These are phyloP conservation scores for Aleurites moluccanus DNA, from an alignment of 441 rosid genomes.

Conservation along the genomic window DNA sequence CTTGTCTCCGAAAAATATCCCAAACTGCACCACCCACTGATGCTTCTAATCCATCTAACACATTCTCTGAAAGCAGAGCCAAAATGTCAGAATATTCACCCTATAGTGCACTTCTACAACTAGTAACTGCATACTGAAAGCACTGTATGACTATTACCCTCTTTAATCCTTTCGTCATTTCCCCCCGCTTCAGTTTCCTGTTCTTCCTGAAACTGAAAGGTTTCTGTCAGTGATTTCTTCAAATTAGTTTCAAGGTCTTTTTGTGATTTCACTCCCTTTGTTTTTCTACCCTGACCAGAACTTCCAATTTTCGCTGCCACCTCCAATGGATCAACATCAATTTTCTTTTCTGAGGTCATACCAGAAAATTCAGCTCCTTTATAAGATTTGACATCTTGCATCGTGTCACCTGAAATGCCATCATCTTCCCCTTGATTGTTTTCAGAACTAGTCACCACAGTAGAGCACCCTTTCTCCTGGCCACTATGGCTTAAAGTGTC, in stretches of 20 bases:
- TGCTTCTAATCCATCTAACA: constrained; percentile 25
- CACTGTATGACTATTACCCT: not conserved
- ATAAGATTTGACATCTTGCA: not conserved
- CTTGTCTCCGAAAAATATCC: constrained; percentile 72
- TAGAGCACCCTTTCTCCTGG: not conserved
- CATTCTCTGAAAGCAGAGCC: constrained; percentile 15
- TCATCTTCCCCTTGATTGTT: not conserved
- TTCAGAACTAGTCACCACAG: not conserved
- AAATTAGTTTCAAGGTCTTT: not conserved
- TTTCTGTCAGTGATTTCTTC: not conserved
- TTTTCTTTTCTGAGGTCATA: not conserved
- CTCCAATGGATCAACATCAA: not conserved
- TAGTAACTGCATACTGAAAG: not conserved
- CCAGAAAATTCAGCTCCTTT: not conserved
- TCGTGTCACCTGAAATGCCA: not conserved
- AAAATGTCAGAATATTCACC: not conserved
- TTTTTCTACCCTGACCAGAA: not conserved
- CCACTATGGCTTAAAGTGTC: not conserved
- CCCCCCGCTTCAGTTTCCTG: not conserved
- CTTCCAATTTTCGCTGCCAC: not conserved
- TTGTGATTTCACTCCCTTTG: not conserved
- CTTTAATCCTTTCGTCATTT: not conserved
- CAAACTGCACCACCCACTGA: constrained; percentile 58
- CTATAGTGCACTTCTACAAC: not conserved
- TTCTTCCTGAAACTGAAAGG: not conserved